These are phyloP conservation scores for Sugiyamaella qingdaonensis DNA, from an alignment of 805 yeast species.

Conservation along the genomic window DNA sequence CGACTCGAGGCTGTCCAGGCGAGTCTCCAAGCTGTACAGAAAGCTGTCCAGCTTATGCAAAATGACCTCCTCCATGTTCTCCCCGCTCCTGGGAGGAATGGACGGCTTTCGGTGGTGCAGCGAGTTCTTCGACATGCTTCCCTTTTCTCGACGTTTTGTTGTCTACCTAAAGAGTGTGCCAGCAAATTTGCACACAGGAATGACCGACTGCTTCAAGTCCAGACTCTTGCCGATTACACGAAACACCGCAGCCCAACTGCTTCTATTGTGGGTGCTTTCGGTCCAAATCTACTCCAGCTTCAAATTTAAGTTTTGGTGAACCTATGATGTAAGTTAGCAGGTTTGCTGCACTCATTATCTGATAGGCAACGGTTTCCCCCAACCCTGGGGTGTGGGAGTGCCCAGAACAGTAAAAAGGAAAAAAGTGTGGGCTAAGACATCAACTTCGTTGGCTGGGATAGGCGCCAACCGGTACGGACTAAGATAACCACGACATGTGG, in stretches of 20 bases:
- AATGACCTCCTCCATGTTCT: constrained; percentile 15
- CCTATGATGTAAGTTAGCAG: not conserved
- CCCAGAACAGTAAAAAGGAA: not conserved
- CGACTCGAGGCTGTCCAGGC: constrained; percentile 33
- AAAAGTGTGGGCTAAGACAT: not conserved
- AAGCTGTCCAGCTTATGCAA: constrained; percentile 20
- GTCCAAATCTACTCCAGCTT: too few species aligned
- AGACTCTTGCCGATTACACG: not conserved
- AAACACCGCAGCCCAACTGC: too few species aligned
- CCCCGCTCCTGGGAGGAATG: constrained; percentile 2
- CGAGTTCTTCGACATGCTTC: not conserved
- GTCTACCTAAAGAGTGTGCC: too few species aligned
- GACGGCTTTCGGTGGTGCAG: constrained; percentile 9
- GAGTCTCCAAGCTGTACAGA: constrained; percentile 22
- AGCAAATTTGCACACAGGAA: too few species aligned
- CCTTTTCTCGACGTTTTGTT: not conserved
- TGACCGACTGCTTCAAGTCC: too few species aligned
- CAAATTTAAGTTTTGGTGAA: not conserved
- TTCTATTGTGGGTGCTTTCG: too few species aligned
- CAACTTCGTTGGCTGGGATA: not conserved
- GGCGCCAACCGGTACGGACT: too few species aligned
- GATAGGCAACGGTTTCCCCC: not conserved
- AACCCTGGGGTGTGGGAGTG: not conserved
- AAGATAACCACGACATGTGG: too few species aligned
- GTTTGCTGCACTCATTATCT: not conserved